These are phyloP conservation scores for Uronychia setigera DNA, from an alignment of 73 alveolate species.

Conservation along the genomic window DNA sequence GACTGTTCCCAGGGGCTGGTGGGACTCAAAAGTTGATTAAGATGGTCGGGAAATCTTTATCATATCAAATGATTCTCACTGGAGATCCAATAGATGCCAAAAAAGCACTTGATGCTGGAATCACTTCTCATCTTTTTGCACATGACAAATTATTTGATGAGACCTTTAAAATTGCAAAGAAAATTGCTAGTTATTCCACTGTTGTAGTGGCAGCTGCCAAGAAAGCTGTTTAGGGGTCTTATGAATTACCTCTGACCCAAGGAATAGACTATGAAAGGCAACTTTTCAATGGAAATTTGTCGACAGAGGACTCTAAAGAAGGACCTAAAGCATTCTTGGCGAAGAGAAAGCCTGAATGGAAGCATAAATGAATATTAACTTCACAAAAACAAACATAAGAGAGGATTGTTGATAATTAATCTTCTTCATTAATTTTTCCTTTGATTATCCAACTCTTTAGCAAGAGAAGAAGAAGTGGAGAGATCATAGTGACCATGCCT, in stretches of 20 bases:
- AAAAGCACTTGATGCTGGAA: slow-evolving; percentile 80
- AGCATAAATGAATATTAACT: slow-evolving; percentile 2
- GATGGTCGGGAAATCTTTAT: slow-evolving; percentile 83
- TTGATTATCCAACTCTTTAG: too few relatives aligned
- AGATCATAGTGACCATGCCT: too few relatives aligned
- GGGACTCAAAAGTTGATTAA: slow-evolving; percentile 90
- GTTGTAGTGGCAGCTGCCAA: slow-evolving; percentile 74
- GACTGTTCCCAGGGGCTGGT: slow-evolving; percentile 91
- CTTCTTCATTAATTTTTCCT: too few relatives aligned
- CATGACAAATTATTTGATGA: slow-evolving; percentile 61
- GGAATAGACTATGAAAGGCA: slow-evolving; percentile 59
- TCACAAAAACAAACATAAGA: background rate
- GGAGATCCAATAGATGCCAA: slow-evolving; percentile 80
- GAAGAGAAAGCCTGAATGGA: slow-evolving; percentile 40
- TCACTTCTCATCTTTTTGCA: slow-evolving; percentile 62
- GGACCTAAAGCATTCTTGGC: slow-evolving; percentile 62
- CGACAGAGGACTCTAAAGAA: slow-evolving; percentile 48
- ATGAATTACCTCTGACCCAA: slow-evolving; percentile 27
- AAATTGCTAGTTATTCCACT: slow-evolving; percentile 60
- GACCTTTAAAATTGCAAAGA: slow-evolving; percentile 65
- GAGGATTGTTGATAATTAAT: too few relatives aligned
- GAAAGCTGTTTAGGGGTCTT: slow-evolving; percentile 61
- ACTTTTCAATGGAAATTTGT: slow-evolving; percentile 42
- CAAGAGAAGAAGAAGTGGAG: too few relatives aligned
- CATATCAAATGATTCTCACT: slow-evolving; percentile 84